These are phyloP conservation scores for Fusarium algeriense DNA, from an alignment of 2,329 filamentous ascomycete species.

Conservation along the genomic window DNA sequence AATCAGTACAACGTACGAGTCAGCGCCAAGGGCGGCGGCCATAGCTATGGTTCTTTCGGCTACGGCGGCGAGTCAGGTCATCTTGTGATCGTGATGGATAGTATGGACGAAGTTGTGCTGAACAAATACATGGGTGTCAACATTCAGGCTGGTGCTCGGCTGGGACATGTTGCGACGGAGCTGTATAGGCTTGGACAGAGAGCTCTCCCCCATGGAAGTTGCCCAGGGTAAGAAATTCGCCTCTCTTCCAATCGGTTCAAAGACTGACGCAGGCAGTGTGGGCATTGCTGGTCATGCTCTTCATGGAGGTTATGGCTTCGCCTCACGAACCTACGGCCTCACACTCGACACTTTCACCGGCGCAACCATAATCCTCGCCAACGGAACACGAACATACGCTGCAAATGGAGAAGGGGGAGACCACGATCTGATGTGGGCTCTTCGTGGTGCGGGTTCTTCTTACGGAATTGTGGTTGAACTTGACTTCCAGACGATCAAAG, in stretches of 20 bases:
- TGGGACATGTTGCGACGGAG: conserved; percentile 61
- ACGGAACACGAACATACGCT: conserved; percentile 42
- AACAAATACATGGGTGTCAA: conserved; percentile 34
- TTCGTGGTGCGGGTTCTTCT: conserved; percentile 50
- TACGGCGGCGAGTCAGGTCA: conserved; percentile 57
- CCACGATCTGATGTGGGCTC: conserved; percentile 48
- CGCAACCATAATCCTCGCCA: conserved; percentile 48
- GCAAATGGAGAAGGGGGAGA: conserved; percentile 38
- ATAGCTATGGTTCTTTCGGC: conserved; percentile 65
- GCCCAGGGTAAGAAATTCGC: conserved; percentile 57
- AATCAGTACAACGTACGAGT: conserved; percentile 58
- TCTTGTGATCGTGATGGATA: conserved; percentile 56
- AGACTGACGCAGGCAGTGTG: conserved; percentile 40
- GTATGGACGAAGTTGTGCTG: conserved; percentile 52
- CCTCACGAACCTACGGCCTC: conserved; percentile 48
- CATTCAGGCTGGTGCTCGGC: conserved; percentile 59
- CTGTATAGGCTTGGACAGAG: conserved; percentile 54
- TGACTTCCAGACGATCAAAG: conserved; percentile 46
- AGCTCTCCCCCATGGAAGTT: conserved; percentile 65
- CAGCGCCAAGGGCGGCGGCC: conserved; percentile 64
- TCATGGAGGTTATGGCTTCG: conserved; percentile 50
- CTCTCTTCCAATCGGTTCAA: fast-evolving
- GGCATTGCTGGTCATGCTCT: conserved; percentile 48
- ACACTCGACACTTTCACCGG: conserved; percentile 48
- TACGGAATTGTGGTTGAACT: conserved; percentile 50